Base-by-base conservation (phyloP, 768 basidiomycete species). In the Mrakia hoshinonis region DNA sequence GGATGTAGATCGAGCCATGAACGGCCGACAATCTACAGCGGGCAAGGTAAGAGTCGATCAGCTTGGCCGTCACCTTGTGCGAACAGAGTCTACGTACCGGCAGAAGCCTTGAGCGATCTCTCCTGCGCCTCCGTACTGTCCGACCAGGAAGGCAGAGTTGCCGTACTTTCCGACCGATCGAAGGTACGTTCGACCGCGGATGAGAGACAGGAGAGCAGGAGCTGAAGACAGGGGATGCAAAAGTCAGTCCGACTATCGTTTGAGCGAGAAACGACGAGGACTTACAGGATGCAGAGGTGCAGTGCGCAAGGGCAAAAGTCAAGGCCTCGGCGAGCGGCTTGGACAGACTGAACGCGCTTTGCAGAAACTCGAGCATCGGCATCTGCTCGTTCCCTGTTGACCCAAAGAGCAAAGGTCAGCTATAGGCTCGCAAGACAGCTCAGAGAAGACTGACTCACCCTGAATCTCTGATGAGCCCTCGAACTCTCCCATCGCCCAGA, bases 51-150 rank as follows among this genome's bases (percentile, higher is more conserved):
- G 13, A n/a, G 58, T 67, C 46, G n/a, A 22, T 6, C 4, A 29
- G 48, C 18, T 29, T n/a, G 31, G 2, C 5, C 26, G 54, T 15
- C 12, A 39, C 20, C 29, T 9, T 24, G 31, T 0, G 13, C 51
- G 31, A 13, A 31, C 26, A 55, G 2, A 20, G 36, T 10, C 22
- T n/a, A 73, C 79, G 64, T 26, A 81, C 81, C 83, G 76, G 66
- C 83, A 84, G 74, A 83, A 98, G 2, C 93, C 94, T 79, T 97
- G 95, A 0, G 89, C 85, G 13, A 97, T 86, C 76, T 97, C 95
- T 5, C 95, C 95, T 0, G 88, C 83, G 24, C 92, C 91, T 22
- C 95, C 95, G 77, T 96, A 97, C 75, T 96, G 92, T 0, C 92
- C 92, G n/a, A 98, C 83, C 20, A 98, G 85, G 81, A 92, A 97